Conservation (phyloP, 768 basidiomycete genomes). For the Cyathus striatus region DNA sequence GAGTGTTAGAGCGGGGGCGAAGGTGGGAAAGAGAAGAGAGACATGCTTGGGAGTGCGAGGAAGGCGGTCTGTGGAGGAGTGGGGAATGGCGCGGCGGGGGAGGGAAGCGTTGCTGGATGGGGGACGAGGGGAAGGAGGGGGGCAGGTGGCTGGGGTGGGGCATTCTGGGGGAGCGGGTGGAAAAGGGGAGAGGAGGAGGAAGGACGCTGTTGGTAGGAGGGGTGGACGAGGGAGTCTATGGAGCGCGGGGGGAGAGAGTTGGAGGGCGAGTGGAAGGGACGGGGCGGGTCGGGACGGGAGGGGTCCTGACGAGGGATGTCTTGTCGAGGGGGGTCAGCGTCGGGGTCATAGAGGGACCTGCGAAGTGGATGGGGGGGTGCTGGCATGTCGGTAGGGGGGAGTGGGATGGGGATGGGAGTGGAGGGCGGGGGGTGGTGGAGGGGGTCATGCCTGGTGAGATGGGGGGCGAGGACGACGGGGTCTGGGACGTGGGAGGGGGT, state of each 20-base stretch:
- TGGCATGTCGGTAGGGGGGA: not conserved
- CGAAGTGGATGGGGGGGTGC: no score
- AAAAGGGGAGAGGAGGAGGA: conserved; percentile 3
- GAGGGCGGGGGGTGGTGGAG: not conserved
- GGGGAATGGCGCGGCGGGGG: conserved; percentile 10
- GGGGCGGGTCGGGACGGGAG: not conserved
- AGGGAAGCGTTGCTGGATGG: conserved; percentile 8
- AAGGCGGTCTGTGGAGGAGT: conserved; percentile 4
- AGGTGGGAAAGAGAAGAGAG: conserved; percentile 4
- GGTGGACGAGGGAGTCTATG: conserved; percentile 1
- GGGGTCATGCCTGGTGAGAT: conserved; percentile 11
- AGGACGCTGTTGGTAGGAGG: conserved; percentile 6
- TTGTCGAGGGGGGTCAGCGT: conserved; percentile 2
- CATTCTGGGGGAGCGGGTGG: conserved; percentile 5
- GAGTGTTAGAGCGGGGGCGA: conserved; percentile 10
- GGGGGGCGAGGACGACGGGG: conserved; percentile 17
- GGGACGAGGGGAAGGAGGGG: conserved; percentile 7
- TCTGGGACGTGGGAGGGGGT: conserved; percentile 4
- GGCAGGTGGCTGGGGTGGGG: conserved; percentile 7
- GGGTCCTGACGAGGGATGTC: no score
- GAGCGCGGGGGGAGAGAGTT: not conserved
- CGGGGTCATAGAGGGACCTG: not conserved
- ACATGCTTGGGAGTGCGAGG: conserved; percentile 8
- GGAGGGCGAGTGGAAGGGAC: not conserved
- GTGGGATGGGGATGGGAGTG: conserved; percentile 1